Base-by-base conservation (phyloP, 1,284 basidiomycete genomes). In the Puccinia novopanici region DNA sequence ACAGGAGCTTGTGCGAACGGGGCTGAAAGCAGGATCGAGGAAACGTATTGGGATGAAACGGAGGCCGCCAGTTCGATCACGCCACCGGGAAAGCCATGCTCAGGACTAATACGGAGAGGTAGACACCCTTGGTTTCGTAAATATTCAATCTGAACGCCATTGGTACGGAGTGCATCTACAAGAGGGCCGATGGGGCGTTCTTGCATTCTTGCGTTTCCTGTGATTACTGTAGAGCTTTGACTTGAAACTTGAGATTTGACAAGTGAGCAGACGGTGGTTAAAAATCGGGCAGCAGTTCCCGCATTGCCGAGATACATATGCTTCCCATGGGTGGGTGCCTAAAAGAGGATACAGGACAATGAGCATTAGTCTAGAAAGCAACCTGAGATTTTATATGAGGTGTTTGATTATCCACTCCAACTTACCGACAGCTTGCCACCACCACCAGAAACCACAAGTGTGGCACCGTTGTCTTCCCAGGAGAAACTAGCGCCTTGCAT, bases 141-240 rank as follows among this genome's bases (percentile, higher is more conserved):
- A 85, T 92, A 99, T 54, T 89, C 87, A 85, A 99, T 91, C 42
- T 88, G 85, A 82, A 91, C 91, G 30, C 95, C 93, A 84, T 98
- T 98, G 24, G 90, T 89, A 59, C 89, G 88, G 19, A 99, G 90
- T 0, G 97, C 95, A 72, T 94, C 92, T 81, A 99, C 96, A n/a
- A 99, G 89, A 8, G 96, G 93, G 0, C 94, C 96, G 82, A 98
- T 96, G 12, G 89, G 90, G 40, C 97, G 92, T 86, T 99, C 93
- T 88, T 98, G 98, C 97, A 99, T 99, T 75, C 96, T 91, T 0
- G 94, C 93, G 84, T 99, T 99, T 73, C 97, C 97, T 84, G 92
- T 87, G 1, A 94, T 95, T 57, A 88, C 87, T 83, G 75, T 81
- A 82, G 24, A 84, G 82, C 19, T 87, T 85, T 37, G 88, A 87